Conservation (phyloP, 495 filamentous ascomycete species). For the Talaromyces thailandensis region DNA sequence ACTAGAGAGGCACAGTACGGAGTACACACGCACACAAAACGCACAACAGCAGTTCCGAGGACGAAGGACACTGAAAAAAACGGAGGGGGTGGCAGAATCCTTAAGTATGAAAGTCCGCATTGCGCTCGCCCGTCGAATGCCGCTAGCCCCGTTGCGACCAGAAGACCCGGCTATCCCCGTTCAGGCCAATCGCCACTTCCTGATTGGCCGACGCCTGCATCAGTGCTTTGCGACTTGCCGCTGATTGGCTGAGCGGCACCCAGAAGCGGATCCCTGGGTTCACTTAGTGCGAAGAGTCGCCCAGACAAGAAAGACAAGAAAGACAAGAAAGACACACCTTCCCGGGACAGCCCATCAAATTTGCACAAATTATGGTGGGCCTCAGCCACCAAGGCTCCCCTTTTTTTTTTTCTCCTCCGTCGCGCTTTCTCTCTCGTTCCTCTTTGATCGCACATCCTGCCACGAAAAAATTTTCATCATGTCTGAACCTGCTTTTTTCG, state of each 20-base stretch:
- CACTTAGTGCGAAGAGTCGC: neutral
- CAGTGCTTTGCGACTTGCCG: conserved; percentile 1
- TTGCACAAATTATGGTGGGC: neutral
- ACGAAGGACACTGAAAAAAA: conserved; percentile 32
- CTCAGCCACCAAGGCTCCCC: conserved; percentile 1
- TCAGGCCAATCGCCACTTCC: conserved; percentile 19
- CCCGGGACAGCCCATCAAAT: neutral
- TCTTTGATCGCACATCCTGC: neutral
- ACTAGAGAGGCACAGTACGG: too few relatives aligned
- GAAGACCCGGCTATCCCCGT: conserved; percentile 27
- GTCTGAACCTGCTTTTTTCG: neutral
- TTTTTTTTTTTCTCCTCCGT: neutral
- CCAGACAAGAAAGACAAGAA: neutral
- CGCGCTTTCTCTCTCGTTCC: neutral
- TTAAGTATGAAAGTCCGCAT: conserved; percentile 41
- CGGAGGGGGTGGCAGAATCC: conserved; percentile 40
- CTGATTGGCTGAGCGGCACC: conserved; percentile 3
- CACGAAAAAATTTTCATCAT: neutral
- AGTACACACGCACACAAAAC: conserved; percentile 14
- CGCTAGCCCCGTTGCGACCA: conserved; percentile 33
- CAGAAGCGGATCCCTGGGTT: conserved; percentile 3
- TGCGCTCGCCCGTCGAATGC: conserved; percentile 26
- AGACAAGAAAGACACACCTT: neutral
- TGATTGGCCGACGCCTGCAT: conserved; percentile 23
- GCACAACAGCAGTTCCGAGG: conserved; percentile 19